Evolutionary conservation across 1,284 basidiomycete genomes (phyloP).

Genomic region (Cryptococcus wingfieldii): DNA sequence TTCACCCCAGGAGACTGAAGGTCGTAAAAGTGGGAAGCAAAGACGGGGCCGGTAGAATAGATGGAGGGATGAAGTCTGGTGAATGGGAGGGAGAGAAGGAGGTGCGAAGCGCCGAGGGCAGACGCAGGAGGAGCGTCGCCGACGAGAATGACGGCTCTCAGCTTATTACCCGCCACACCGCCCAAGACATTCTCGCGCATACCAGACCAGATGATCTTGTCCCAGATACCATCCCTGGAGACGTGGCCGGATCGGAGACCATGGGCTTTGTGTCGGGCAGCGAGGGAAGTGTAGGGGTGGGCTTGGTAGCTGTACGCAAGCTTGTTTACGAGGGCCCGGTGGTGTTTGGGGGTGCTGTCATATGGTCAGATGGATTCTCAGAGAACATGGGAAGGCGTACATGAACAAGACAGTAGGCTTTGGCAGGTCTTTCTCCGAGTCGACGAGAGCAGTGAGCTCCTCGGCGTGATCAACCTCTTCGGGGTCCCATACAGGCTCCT

Average conservation of each 20-base stretch:
- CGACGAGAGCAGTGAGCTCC: slow-evolving; percentile 23
- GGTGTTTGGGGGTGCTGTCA: slow-evolving; percentile 28
- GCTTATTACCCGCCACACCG: slow-evolving; percentile 25
- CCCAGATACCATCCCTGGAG: slow-evolving; percentile 26
- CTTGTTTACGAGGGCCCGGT: slow-evolving; percentile 23
- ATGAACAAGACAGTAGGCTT: slow-evolving; percentile 41
- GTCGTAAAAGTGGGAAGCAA: slow-evolving; percentile 42
- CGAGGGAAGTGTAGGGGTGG: slow-evolving; percentile 28
- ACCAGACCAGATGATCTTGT: slow-evolving; percentile 29
- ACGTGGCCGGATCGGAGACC: slow-evolving; percentile 35
- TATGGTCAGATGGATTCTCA: not conserved
- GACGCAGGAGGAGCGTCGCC: slow-evolving; percentile 30
- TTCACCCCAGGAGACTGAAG: slow-evolving; percentile 30
- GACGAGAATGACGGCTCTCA: slow-evolving; percentile 36
- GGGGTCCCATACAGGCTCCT: slow-evolving; percentile 19
- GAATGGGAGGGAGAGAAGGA: slow-evolving; percentile 40
- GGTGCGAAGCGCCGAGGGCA: slow-evolving; percentile 27
- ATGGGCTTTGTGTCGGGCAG: slow-evolving; percentile 31
- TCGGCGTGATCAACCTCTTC: slow-evolving; percentile 17
- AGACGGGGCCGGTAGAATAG: slow-evolving; percentile 36
- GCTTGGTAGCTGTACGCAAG: slow-evolving; percentile 21
- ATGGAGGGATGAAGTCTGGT: slow-evolving; percentile 29
- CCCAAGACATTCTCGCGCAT: slow-evolving; percentile 23
- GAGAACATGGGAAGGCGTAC: slow-evolving; percentile 17
- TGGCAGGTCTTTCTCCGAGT: slow-evolving; percentile 15